phyloP scores from a whole-genome alignment of 1,284 basidiomycete genomes.

The Cystobasidium pallidum region DNA sequence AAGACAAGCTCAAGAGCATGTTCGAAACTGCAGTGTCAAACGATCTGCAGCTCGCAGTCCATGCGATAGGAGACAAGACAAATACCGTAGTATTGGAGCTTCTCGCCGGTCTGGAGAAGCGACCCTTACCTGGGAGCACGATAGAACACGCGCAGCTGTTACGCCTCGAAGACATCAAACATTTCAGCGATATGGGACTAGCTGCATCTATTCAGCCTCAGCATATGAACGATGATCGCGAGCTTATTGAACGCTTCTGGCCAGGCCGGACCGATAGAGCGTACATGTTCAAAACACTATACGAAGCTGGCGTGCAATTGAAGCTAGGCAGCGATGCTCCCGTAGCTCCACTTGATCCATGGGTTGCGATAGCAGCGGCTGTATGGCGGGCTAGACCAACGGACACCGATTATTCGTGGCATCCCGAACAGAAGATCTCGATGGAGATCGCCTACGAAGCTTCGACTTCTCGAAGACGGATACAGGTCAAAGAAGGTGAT shows the following conservation, averaged over 20 bases:
- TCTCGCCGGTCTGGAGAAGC: conserved; percentile 45
- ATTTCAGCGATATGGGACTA: conserved; percentile 52
- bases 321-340: conserved; percentile 55
- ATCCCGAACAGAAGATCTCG: conserved; percentile 48
- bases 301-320: conserved; percentile 53
- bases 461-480: conserved; percentile 47
- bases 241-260: conserved; percentile 54
- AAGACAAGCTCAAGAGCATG: conserved; percentile 49
- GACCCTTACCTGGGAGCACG: conserved; percentile 50
- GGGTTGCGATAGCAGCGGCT: conserved; percentile 55
- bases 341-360: conserved; percentile 54
- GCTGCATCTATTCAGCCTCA: conserved; percentile 55
- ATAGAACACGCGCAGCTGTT: conserved; percentile 57
- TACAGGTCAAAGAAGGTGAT: conserved; percentile 49
- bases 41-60: conserved; percentile 54
- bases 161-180: conserved; percentile 50
- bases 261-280: conserved; percentile 53
- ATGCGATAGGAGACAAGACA: conserved; percentile 56
- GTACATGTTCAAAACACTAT: conserved; percentile 52
- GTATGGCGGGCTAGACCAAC: conserved; percentile 48
- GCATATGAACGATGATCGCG: conserved; percentile 56
- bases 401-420: conserved; percentile 45
- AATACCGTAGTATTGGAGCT: conserved; percentile 51
- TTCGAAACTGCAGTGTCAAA: conserved; percentile 48
- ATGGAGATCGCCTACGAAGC: conserved; percentile 45